Conservation (phyloP, 1,284 basidiomycete species). For the Malassezia nana region DNA sequence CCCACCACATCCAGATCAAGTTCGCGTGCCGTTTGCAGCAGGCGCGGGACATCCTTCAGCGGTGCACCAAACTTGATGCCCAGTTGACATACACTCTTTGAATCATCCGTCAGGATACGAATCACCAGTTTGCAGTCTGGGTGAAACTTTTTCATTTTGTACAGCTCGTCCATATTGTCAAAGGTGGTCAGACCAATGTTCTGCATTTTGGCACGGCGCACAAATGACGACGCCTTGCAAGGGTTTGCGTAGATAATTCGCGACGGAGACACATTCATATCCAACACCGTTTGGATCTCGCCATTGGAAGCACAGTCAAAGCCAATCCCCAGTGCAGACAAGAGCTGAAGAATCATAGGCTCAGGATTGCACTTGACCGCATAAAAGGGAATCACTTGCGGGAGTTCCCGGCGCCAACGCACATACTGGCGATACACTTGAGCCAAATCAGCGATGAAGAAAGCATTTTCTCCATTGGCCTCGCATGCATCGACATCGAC, state of each 20-base stretch:
- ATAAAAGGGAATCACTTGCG: slow-evolving; percentile 73
- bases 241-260: slow-evolving; percentile 97
- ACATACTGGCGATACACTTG: slow-evolving; percentile 76
- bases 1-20: slow-evolving; percentile 79
- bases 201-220: slow-evolving; percentile 67
- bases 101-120: slow-evolving; percentile 93
- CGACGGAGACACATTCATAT: slow-evolving; percentile 54
- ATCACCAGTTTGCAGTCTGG: slow-evolving; percentile 77
- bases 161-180: slow-evolving; percentile 93
- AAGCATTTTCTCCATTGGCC: slow-evolving; percentile 75
- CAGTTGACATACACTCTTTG: slow-evolving; percentile 81
- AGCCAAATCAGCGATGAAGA: slow-evolving; percentile 88
- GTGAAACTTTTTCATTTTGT: slow-evolving; percentile 79
- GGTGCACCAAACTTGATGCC: slow-evolving; percentile 97
- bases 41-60: slow-evolving; percentile 65
- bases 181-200: slow-evolving; percentile 93
- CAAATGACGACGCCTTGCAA: slow-evolving; percentile 89
- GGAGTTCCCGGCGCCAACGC: slow-evolving; percentile 67
- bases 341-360: slow-evolving; percentile 77
- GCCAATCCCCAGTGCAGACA: slow-evolving; percentile 76
- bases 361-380: slow-evolving; percentile 96
- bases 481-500: slow-evolving; percentile 50
- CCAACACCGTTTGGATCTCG: slow-evolving; percentile 76
- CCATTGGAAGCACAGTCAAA: slow-evolving; percentile 98
- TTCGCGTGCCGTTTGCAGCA: slow-evolving; percentile 70